phyloP scores from a whole-genome alignment of 805 yeast species.

The Babjeviella inositovora region DNA sequence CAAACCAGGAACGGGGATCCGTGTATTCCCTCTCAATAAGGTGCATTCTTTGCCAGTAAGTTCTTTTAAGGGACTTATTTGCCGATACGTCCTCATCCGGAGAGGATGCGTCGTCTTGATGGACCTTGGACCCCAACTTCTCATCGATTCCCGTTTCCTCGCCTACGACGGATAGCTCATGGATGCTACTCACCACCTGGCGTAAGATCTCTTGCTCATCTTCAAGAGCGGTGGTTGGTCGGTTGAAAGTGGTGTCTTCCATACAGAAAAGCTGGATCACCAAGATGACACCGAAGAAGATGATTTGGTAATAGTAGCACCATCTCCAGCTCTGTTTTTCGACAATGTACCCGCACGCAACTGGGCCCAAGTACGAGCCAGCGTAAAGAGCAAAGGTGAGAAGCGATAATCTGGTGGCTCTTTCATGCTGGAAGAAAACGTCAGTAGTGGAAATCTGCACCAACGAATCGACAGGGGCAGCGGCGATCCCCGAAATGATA shows the following conservation, averaged over 20 bases:
- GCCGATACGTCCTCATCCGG: conserved; percentile 7
- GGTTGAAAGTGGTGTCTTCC: conserved; percentile 39
- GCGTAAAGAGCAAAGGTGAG: conserved; percentile 37
- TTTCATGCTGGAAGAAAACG: conserved; percentile 32
- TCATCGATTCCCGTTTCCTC: conserved; percentile 2
- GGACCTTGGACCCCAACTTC: conserved; percentile 6
- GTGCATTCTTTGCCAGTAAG: conserved; percentile 24
- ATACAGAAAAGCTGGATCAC: conserved; percentile 22
- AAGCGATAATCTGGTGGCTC: conserved; percentile 27
- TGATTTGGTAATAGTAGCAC: conserved; percentile 32
- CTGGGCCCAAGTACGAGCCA: conserved; percentile 41
- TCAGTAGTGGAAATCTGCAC: conserved; percentile 33
- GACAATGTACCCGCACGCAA: conserved; percentile 40
- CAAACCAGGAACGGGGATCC: conserved; percentile 8
- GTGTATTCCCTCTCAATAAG: conserved; percentile 3
- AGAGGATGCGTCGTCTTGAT: conserved; percentile 11
- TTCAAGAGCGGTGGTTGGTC: conserved; percentile 8
- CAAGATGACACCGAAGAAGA: conserved; percentile 23
- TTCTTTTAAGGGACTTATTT: conserved; percentile 11
- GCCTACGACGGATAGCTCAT: conserved; percentile 3
- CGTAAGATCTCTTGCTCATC: conserved; percentile 7
- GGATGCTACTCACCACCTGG: conserved; percentile 5
- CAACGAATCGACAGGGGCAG: conserved; percentile 24
- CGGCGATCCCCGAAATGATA: conserved; percentile 12
- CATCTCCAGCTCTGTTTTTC: conserved; percentile 33